Percentiles rank a stretch among this genome's conserved stretches.
phyloP scores from a whole-genome alignment of 2,329 filamentous ascomycete species.

The Raffaelea ambrosiae region DNA sequence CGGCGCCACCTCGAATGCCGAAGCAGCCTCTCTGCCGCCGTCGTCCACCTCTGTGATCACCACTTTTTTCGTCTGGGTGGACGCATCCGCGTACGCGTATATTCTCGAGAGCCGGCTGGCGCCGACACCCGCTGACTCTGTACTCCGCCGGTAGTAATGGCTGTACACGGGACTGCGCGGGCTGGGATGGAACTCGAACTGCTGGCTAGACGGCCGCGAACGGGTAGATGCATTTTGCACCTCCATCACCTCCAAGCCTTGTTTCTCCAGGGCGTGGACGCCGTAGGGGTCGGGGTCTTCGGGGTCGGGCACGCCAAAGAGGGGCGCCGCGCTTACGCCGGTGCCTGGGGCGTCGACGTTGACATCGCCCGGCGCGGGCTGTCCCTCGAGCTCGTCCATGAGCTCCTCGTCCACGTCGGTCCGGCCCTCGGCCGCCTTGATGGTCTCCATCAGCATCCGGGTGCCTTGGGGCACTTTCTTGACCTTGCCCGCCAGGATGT shows the following conservation, averaged over 20 bases:
- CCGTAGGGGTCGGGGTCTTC: slow-evolving; percentile 30
- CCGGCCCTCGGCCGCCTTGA: slow-evolving; percentile 19
- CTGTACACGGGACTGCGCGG: no score
- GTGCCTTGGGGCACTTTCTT: slow-evolving; percentile 10
- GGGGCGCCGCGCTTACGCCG: background rate
- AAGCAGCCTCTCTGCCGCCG: no score
- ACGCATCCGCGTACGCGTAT: no score
- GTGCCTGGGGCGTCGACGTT: slow-evolving; percentile 18
- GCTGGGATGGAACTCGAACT: no score
- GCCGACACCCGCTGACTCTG: no score
- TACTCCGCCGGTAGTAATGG: no score
- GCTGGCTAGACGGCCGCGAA: no score
- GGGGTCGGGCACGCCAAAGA: slow-evolving; percentile 28
- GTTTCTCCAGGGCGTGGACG: slow-evolving; percentile 24
- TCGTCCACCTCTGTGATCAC: no score
- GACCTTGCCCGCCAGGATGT: slow-evolving; percentile 39
- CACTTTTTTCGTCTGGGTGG: no score
- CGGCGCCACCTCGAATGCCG: no score
- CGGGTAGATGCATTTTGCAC: no score
- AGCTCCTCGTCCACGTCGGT: slow-evolving; percentile 22
- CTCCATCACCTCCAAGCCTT: slow-evolving; percentile 28
- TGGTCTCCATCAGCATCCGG: slow-evolving; percentile 14
- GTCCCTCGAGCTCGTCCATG: slow-evolving; percentile 24
- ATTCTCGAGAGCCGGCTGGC: no score
- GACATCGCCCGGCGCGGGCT: slow-evolving; percentile 27